These are phyloP conservation scores for Lodderomyces margitis DNA, from an alignment of 1,139 yeast genomes.

Conservation along the genomic window DNA sequence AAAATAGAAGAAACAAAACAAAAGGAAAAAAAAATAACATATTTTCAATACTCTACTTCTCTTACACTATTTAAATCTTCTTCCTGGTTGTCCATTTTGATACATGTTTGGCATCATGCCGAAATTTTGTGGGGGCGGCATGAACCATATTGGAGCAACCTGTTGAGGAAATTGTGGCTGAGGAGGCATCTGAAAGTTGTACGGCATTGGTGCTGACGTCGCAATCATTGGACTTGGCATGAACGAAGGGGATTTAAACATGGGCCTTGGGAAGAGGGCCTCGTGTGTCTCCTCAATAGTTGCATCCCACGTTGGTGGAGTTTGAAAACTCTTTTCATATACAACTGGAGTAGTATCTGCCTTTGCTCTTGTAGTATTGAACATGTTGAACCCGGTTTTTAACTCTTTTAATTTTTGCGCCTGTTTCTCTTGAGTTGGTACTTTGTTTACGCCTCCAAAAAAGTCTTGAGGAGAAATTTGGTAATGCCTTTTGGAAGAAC, in stretches of 20 bases:
- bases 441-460: slow-evolving; percentile 47
- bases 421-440: slow-evolving; percentile 47
- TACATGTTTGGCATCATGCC: slow-evolving; percentile 10
- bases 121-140: slow-evolving; percentile 27
- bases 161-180: slow-evolving; percentile 23
- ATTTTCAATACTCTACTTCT: neutral
- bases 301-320: slow-evolving; percentile 79
- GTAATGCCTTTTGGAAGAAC: slow-evolving; percentile 34
- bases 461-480: slow-evolving; percentile 45
- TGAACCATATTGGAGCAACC: slow-evolving; percentile 35
- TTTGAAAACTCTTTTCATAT: slow-evolving; percentile 62
- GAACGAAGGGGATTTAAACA: slow-evolving; percentile 25
- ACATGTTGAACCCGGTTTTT: slow-evolving; percentile 56
- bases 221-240: slow-evolving; percentile 36
- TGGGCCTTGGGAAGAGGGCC: slow-evolving; percentile 38
- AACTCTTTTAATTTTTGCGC: slow-evolving; percentile 36
- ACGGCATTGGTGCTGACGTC: slow-evolving; percentile 15
- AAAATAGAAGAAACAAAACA: neutral
- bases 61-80: slow-evolving; percentile 6
- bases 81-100: slow-evolving; percentile 8
- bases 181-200: slow-evolving; percentile 24
- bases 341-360: slow-evolving; percentile 25
- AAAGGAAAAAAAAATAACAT: neutral
- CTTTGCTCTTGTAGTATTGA: slow-evolving; percentile 40
- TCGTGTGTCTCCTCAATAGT: slow-evolving; percentile 56